Evolutionary conservation across 2,329 filamentous ascomycete genomes (phyloP), one percentile per base, ranked within the genome.

Genomic region (Emericellopsis atlantica): DNA sequence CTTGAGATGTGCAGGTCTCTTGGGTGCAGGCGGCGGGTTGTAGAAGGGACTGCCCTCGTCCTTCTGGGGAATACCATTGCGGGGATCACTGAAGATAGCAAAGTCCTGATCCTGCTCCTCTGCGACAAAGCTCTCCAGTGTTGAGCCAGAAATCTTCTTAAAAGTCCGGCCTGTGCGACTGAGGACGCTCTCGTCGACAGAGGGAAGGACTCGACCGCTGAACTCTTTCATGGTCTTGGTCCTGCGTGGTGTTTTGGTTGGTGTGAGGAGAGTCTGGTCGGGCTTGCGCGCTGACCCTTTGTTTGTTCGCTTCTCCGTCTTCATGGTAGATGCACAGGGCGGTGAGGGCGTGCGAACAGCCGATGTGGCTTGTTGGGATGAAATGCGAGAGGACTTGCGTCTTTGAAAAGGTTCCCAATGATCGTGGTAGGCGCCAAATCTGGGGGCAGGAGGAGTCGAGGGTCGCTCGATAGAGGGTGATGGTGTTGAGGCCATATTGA

Each of bases 41-140:
- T 78, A 72, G 57, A 90, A 92, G 1, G 84, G 84, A 54, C 90
- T 92, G 48, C 70, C 77, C n/a, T 62, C 56, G 50, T 87, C 83
- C 34, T 76, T 63, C 46, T 78, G 72, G 16, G 85, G 85, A 34
- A 88, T 60, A 41, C 81, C 79, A 49, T 94, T 88, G 47, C 87
- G 81, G 1, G 84, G 77, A 57, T 92, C 84, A 33, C 81, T 88
- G 54, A 79, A 90, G 52, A 90, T 85, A 47, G 74, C 59, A 49
- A 89, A 84, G n/a, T 67, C 57, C 34, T 70, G 65, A 34, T 76
- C 69, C 7, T 69, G 61, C n/a, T 73, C 69, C 39, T 77, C 72
- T 7, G 60, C 69, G 21, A 60, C 63, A 53, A 81, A 79, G 58
- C 74, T 79, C 46, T 74, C 71, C 47, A 79, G 52, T 10, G 68